Evolutionary conservation across 225 moss, liverwort and hornwort species (phyloP), one percentile per base, ranked within the genome.

Genomic region (Pseudoscleropodium purum): DNA sequence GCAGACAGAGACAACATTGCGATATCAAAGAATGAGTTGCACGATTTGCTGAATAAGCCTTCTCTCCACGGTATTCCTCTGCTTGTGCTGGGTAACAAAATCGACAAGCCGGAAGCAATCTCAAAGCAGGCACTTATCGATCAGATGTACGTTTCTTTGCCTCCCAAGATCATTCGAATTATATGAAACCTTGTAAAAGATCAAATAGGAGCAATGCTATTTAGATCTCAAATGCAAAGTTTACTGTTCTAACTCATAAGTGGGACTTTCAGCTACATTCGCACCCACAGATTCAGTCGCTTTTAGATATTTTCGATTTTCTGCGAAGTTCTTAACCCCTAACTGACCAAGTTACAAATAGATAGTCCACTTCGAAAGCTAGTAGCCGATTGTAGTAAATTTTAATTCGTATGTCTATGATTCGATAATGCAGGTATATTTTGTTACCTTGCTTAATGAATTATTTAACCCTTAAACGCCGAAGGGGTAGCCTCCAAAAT

Each of bases 21-120:
- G 45, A 97, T 99, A 59, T 99, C 97, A 20, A 97, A 92, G 91
- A 97, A 93, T 85, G 99, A 99, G 92, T 91, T 99, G 89, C 99
- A 97, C 90, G 99, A 99, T 90, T 92, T 99, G 68, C 89, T 97
- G 77, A 96, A 93, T 90, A 99, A 97, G 92, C 91, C 95, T 75
- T 97, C 97, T 89, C 96, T 99, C 62, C 95, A 93, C 87, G 96
- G 97, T 68, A 99, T 99, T 88, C 97, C 99, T 59, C 78, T 97
- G 74, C 93, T 99, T 88, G 97, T 99, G 59, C 91, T 99, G 92
- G 97, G 99, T 25, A 99, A 97, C 92, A 97, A 99, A 92, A 97
- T 97, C 62, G 99, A 99, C 95, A 99, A 97, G 89, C 95, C 96
- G 54, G 96, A 96, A 85, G 95, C 97, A 31, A 88, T 99, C 57